phyloP scores from a whole-genome alignment of 2,329 filamentous ascomycete genomes.

The Epichloe baconii region DNA sequence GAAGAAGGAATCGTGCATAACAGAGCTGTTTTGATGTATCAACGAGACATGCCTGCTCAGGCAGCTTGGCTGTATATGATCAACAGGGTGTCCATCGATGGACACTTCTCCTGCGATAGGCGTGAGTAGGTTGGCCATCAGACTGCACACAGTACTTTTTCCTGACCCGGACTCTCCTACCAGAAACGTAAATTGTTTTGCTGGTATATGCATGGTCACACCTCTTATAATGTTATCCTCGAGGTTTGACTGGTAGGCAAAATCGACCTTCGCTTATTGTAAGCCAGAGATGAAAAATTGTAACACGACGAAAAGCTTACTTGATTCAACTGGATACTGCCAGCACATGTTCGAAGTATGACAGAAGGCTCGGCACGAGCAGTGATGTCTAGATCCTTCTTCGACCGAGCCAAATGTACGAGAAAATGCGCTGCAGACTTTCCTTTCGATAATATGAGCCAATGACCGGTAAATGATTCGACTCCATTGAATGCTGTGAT shows the following conservation, averaged over 20 bases:
- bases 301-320: conserved; percentile 30
- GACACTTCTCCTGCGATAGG: conserved; percentile 50
- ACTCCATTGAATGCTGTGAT: conserved; percentile 65
- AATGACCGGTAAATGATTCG: conserved; percentile 61
- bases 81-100: conserved; percentile 52
- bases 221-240: conserved; percentile 44
- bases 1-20: conserved; percentile 72
- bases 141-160: conserved; percentile 76
- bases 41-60: conserved; percentile 65
- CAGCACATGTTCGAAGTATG: conserved; percentile 36
- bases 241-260: conserved; percentile 65
- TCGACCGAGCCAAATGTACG: conserved; percentile 24
- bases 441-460: conserved; percentile 67
- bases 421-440: conserved; percentile 58
- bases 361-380: not conserved
- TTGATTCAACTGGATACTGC: conserved; percentile 56
- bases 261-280: conserved; percentile 46
- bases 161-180: conserved; percentile 82
- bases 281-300: not conserved
- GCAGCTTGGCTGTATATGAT: conserved; percentile 55
- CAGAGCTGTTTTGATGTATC: conserved; percentile 66
- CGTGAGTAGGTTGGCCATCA: conserved; percentile 67
- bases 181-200: conserved; percentile 64
- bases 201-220: conserved; percentile 55
- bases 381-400: not conserved